Evolutionary conservation across 768 basidiomycete genomes (phyloP), one percentile per base, ranked within the genome.

Genomic region (Leccinum longicurvipes): DNA sequence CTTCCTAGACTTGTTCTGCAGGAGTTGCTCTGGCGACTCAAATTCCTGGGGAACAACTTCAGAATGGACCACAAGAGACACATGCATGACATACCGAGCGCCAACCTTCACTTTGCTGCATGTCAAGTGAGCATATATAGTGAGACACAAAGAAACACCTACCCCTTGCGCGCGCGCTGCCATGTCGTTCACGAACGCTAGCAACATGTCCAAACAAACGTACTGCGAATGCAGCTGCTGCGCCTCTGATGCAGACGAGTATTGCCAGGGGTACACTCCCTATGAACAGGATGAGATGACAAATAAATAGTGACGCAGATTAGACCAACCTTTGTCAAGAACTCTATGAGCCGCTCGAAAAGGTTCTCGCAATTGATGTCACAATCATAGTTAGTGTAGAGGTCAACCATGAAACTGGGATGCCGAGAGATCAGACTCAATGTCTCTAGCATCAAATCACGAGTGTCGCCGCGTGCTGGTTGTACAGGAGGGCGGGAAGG

Each of bases 341-440:
- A 97, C 24, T 87, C 90, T 56, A 95, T 76, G 21, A 98, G 74
- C 15, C 91, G 79, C 68, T 98, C 95, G 63, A 95, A 96, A 54
- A 98, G 73, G 69, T 98, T 96, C 75, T 98, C 97, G 70, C 92
- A 93, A 66, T 98, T 96, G 60, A 89, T 85, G 65, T 97, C 93
- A 66, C 94, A 98, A 68, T 99, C 97, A 71, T 98, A 99, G 70
- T 98, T 99, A 53, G 85, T 81, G 75, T 93, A 99, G 14, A 97
- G 76, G 65, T 98, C 93, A 46, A 96, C 91, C 89, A 97, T 93
- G 75, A 96, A 95, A 67, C 87, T 91, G 2, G 91, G 84, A 63
- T 89, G 85, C 3, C 88, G 79, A 15, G 91, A 87, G 44, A 95
- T 82, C 52, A 91, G 87, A 52, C 81, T 82, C 24, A 98, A 75